Evolutionary conservation across 352 stramenopile genomes (phyloP), one percentile per base, ranked within the genome.

Genomic region (Pythium catenulatum): DNA sequence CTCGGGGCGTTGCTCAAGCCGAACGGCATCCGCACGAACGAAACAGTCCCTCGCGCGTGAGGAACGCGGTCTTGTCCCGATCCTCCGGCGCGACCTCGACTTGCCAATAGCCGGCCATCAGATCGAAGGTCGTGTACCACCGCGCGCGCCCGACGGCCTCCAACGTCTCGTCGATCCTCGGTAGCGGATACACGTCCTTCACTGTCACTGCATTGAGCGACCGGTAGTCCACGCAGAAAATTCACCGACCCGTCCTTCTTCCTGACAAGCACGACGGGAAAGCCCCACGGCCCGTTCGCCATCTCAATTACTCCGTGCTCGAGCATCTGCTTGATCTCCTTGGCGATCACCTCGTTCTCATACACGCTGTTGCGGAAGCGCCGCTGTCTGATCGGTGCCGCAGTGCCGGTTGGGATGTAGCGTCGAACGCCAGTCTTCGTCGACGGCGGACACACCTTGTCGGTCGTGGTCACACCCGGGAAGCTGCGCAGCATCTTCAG

Each of bases 161-260:
- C 15, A 91, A 25, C 19, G 82, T 89, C 25, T 88, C 76, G 37
- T 90, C 85, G 21, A 89, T 87, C 2, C 85, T 8, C n/a, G 66
- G 85, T 21, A 87, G 50, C 17, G 85, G 70, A n/a, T 90, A 90
- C 13, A 88, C 76, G 46, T 90, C 86, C 43, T 85, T 83, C 21
- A 81, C 58, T 0, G 85, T 90, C 4, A 90, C 75, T 1, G 45
- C 27, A 41, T 86, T 91, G 3, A 89, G 30, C 34, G 68, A 32
- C 1, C 74, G 27, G 32, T 89, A 90, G 50, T 90, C 86, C 0
- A 90, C 77, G 37, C 86, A 89, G 43, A 90, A 90, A 14, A 50
- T 50, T 50, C 43, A 11, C 43, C 43, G 43, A 50, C 19, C 11
- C 79, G 30, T 84, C 75, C 74, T 91, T 91, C 63, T 89, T 91